Conservation (phyloP, 768 basidiomycete species). For the Auricularia heimuer region DNA sequence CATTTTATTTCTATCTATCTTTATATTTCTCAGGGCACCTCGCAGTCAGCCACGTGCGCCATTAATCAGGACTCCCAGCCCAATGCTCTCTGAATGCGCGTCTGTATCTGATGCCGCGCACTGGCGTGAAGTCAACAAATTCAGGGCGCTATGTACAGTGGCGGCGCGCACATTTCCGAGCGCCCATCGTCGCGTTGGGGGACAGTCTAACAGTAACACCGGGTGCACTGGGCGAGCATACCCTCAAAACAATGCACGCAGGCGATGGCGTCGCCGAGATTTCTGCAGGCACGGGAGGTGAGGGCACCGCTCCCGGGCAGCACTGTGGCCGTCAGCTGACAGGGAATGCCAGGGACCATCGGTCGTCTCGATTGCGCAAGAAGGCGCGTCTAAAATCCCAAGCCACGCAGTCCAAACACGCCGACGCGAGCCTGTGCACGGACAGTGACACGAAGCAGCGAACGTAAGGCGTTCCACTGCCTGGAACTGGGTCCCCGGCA, state of each 20-base stretch:
- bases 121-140: not conserved
- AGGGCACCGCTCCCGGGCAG: not conserved
- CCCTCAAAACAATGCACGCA: not conserved
- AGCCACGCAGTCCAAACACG: not conserved
- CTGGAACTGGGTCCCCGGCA: not conserved
- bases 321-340: not conserved
- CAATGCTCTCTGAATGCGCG: not conserved
- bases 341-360: not conserved
- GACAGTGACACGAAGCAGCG: not conserved
- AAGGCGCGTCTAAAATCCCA: not conserved
- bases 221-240: not conserved
- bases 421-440: not conserved
- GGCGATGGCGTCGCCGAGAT: not conserved
- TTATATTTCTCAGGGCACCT: too few species aligned
- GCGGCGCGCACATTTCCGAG: not conserved
- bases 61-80: not conserved
- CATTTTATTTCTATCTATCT: too few species aligned
- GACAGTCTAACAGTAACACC: not conserved
- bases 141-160: not conserved
- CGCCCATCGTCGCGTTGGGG: not conserved
- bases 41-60: too few species aligned
- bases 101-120: not conserved
- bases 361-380: not conserved
- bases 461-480: not conserved
- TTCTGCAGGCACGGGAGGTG: not conserved